These are phyloP conservation scores for Capsicum pubescens DNA, from an alignment of 257 asterid species.

Conservation along the genomic window DNA sequence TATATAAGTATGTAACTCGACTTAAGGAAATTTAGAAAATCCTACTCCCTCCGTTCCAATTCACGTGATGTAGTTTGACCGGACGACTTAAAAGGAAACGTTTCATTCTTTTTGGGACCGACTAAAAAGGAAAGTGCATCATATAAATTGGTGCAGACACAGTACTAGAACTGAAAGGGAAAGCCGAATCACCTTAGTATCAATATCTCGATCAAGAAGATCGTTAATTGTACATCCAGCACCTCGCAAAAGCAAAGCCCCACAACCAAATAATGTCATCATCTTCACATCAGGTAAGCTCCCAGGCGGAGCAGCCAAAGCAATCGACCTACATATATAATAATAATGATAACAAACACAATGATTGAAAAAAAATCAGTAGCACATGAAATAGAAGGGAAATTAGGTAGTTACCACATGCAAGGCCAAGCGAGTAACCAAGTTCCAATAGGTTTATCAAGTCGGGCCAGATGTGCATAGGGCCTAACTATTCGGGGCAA, in stretches of 20 bases:
- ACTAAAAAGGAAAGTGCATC: too few species aligned
- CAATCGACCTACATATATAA: constrained; percentile 68
- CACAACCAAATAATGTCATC: constrained; percentile 85
- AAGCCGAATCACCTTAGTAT: constrained; percentile 59
- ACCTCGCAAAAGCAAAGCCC: constrained; percentile 88
- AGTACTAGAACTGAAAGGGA: not conserved
- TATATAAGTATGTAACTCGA: not conserved
- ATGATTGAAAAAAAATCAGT: too few species aligned
- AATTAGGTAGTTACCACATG: constrained; percentile 64
- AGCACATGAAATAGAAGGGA: too few species aligned
- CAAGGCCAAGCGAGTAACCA: constrained; percentile 99
- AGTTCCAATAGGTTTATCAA: constrained; percentile 89
- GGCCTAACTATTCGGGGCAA: constrained; percentile 66
- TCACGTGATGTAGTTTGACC: too few species aligned
- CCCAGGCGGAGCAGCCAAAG: constrained; percentile 84
- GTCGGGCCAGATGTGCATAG: constrained; percentile 83
- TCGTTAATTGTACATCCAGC: constrained; percentile 95
- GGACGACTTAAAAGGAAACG: too few species aligned
- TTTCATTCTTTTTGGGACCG: too few species aligned
- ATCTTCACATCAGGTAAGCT: constrained; percentile 81
- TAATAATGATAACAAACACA: too few species aligned
- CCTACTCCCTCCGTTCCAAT: not conserved
- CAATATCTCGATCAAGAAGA: constrained; percentile 89
- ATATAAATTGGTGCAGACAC: too few species aligned
- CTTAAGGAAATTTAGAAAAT: constrained; percentile 25